Evolutionary conservation across 345 rosid species (phyloP), one percentile per base, ranked within the genome.

Genomic region (Linum lewisii): DNA sequence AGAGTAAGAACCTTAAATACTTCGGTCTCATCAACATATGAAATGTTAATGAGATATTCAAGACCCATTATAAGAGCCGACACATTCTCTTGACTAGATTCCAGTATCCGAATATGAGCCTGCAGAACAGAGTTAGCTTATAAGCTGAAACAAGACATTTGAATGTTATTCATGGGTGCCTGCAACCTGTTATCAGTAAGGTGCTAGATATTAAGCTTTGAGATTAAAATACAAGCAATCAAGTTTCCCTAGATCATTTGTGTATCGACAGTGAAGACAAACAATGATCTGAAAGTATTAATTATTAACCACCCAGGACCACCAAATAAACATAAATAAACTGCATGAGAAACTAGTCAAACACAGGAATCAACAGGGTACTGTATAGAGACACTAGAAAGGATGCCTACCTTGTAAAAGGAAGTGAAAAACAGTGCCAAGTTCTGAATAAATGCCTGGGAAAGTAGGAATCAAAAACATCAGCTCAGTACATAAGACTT

Each of bases 1-100:
- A 19, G 34, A 20, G 2, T 0, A 24, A 14, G 32, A 7, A 94
- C 99, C 99, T 94, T 94, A 63, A 94, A 94, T 63, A 94, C 99
- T 70, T 94, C 97, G 11, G 97, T 94, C 78, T 94, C 99, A 78
- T 94, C 99, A 51, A 87, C 97, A 75, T 85, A 94, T 38, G 97
- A 94, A 45, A 90, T 90, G 67, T 75, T 85, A 63, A 87, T 84
- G 53, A 94, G 80, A 80, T 90, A 94, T 53, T 90, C 97, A 34
- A 90, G 97, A 73, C 97, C 99, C 76, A 69, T 32, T 44, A 87
- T 79, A 72, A 87, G 66, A 19, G 81, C 72, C 71, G 84, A 29
- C 13, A 84, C 73, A 70, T 73, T 76, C 50, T 94, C 99, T 66
- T 80, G 96, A 2, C 80, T 22, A 34, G 87, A 69, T 77, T 94